phyloP scores from a whole-genome alignment of 2,329 filamentous ascomycete genomes.

The Tympanopsis confertula region DNA sequence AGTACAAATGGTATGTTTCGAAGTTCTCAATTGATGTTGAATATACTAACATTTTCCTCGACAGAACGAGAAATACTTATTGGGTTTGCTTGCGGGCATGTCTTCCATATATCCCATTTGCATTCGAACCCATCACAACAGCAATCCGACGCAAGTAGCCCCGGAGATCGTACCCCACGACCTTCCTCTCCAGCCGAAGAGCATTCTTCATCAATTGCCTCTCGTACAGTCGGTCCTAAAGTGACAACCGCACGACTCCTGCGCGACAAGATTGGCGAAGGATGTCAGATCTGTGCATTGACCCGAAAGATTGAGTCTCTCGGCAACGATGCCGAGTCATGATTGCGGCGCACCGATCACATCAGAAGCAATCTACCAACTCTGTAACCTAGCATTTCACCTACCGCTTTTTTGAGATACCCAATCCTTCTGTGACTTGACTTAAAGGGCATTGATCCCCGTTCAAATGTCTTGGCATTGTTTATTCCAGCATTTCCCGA shows the following conservation, averaged over 20 bases:
- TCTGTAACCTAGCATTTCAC: too few species aligned
- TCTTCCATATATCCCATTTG: conserved; percentile 50
- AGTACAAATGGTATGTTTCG: background rate
- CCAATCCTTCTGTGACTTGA: background rate
- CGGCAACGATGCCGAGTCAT: background rate
- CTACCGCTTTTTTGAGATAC: too few species aligned
- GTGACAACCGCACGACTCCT: conserved; percentile 45
- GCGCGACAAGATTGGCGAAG: conserved; percentile 26
- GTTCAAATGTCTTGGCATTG: too few species aligned
- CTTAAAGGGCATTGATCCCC: too few species aligned
- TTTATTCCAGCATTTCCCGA: too few species aligned
- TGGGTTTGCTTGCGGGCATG: conserved; percentile 52
- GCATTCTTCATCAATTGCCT: background rate
- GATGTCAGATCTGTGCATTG: background rate
- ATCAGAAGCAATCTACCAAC: too few species aligned
- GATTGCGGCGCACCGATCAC: background rate
- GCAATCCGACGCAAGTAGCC: background rate
- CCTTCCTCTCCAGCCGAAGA: background rate
- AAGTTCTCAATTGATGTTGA: too few species aligned
- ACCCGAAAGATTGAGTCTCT: background rate
- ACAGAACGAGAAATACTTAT: background rate
- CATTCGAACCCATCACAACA: conserved; percentile 15
- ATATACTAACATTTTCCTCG: background rate
- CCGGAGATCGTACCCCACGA: background rate
- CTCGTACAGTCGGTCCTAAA: conserved; percentile 40